Evolutionary conservation across 2,329 filamentous ascomycete species (phyloP).

Genomic region (Fusarium robinianum): DNA sequence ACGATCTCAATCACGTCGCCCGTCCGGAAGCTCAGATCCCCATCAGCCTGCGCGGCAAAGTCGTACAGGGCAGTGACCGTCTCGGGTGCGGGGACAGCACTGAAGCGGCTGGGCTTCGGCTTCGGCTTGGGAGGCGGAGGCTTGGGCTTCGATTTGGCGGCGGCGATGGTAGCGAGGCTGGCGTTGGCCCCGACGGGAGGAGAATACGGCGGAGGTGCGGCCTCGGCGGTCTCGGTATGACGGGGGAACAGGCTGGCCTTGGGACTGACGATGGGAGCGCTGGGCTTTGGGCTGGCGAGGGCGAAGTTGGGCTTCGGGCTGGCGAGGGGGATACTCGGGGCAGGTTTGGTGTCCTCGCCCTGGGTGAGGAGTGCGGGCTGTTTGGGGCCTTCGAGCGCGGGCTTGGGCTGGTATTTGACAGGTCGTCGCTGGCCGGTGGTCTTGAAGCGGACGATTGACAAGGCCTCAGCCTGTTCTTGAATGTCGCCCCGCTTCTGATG

Average conservation of each 20-base stretch:
- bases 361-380: conserved; percentile 57
- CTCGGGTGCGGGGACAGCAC: conserved; percentile 67
- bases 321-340: conserved; percentile 22
- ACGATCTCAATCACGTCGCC: conserved; percentile 92
- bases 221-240: conserved; percentile 52
- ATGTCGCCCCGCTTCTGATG: conserved; percentile 86
- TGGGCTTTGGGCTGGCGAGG: conserved; percentile 36
- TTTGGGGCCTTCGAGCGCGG: conserved; percentile 54
- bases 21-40: conserved; percentile 86
- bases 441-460: conserved; percentile 90
- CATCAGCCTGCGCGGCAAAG: conserved; percentile 93
- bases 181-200: conserved; percentile 46
- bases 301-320: conserved; percentile 38
- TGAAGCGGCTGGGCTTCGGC: conserved; percentile 79
- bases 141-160: conserved; percentile 72
- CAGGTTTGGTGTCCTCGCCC: conserved; percentile 44
- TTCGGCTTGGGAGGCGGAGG: conserved; percentile 67
- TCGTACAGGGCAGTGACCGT: conserved; percentile 92
- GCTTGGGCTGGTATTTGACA: conserved; percentile 62
- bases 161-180: conserved; percentile 53
- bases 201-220: conserved; percentile 74
- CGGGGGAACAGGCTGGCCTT: too few relatives aligned
- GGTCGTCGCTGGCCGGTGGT: conserved; percentile 73
- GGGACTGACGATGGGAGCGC: conserved; percentile 41
- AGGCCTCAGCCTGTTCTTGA: conserved; percentile 79